Evolutionary conservation across 129 eudicot genomes (phyloP), one percentile per base, ranked within the genome.

Genomic region (Centaurea solstitialis): DNA sequence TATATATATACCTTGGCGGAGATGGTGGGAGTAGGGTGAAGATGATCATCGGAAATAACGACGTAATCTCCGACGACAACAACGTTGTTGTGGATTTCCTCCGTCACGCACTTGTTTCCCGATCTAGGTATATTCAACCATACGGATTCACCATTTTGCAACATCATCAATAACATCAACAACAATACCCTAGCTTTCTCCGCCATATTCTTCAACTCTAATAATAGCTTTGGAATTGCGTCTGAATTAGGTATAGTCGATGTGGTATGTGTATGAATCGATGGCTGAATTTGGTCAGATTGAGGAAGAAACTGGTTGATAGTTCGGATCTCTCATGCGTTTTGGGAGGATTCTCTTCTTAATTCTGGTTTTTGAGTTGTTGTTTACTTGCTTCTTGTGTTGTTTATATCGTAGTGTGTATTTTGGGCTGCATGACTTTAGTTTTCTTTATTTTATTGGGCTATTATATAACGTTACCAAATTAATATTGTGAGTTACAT

Each of bases 1-100:
- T 12, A 26, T 26, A 26, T 21, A 77, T 24, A 8, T 76, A 94
- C 98, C 98, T 94, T 90, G 75, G 88, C 79, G 62, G 98, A 85
- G 71, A 94, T 88, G 45, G 92, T 82, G 68, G 97, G 93, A 20
- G 88, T 85, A 1, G 90, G 86, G 67, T 83, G 88, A 70, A 77
- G 83, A 65, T 84, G 95, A 86, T 94, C 93, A 78, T 92, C 94
- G 67, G 96, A 87, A n/a, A 94, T 85, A 74, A 94, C 96, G 78
- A 88, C 93, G 76, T 92, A 94, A 86, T 92, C 97, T 9, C 90
- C 94, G 83, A 94, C 85, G 84, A 94, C 97, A 68, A 94, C 98
- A 73, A 94, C 96, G 85, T 94, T 92, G 77, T 79, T 92, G 61
- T 94, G 98, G 74, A 94, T 88, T 82, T 94, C 97, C 79, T 94